Percentiles rank a stretch among this genome's conserved stretches.
Evolutionary conservation across 768 basidiomycete genomes (phyloP).

Genomic region (Dacryopinax primogenitus): DNA sequence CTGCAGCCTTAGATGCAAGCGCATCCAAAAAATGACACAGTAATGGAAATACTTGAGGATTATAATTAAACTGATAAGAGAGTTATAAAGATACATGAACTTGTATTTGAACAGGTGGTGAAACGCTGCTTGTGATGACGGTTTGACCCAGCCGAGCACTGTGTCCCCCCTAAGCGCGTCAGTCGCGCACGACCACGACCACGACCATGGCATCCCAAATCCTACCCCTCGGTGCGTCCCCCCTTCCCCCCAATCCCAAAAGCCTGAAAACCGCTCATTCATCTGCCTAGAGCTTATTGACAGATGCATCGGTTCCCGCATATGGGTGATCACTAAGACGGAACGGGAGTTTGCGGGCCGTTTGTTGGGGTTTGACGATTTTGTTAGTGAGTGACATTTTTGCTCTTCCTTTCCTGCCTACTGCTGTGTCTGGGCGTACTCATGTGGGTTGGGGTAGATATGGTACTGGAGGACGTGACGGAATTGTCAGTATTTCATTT

Average conservation of each 20-base stretch:
- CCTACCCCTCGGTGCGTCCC: slow-evolving; percentile 62
- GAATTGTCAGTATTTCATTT: slow-evolving; percentile 59
- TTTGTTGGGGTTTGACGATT: slow-evolving; percentile 93
- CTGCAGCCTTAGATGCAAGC: too few relatives aligned
- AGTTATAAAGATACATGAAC: too few relatives aligned
- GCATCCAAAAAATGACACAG: too few relatives aligned
- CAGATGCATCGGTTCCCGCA: slow-evolving; percentile 88
- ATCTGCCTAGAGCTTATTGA: slow-evolving; percentile 71
- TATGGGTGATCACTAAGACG: slow-evolving; percentile 98
- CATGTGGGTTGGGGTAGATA: slow-evolving; percentile 37
- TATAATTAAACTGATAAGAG: too few relatives aligned
- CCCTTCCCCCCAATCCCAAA: not conserved
- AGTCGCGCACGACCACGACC: not conserved
- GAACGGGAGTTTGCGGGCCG: slow-evolving; percentile 95
- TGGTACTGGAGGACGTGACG: slow-evolving; percentile 91
- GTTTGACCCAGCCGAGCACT: too few relatives aligned
- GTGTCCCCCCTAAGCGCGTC: too few relatives aligned
- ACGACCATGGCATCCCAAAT: slow-evolving; percentile 76
- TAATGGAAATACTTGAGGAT: too few relatives aligned
- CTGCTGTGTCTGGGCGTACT: not conserved
- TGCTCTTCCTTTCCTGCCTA: not conserved
- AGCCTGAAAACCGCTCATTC: not conserved
- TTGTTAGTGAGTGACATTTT: slow-evolving; percentile 71
- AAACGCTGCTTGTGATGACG: too few relatives aligned
- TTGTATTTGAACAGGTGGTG: too few relatives aligned